Percentiles rank a stretch among this genome's conserved stretches.
Conservation (phyloP, 306 rosid genomes). For the Arachis stenosperma region DNA sequence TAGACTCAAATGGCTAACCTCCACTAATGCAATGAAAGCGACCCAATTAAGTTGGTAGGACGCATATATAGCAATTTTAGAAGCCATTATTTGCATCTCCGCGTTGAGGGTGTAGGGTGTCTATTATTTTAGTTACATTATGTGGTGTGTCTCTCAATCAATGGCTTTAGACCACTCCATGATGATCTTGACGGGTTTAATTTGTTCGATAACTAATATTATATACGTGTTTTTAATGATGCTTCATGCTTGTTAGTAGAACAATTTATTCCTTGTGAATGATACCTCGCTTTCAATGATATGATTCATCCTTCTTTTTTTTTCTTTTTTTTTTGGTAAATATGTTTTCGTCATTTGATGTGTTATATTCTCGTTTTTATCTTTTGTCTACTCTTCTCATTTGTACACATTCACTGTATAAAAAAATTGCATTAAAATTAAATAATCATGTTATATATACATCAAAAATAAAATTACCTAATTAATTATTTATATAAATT, state of each 20-base stretch:
- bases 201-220: background rate
- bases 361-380: too few species aligned
- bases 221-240: too few species aligned
- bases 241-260: background rate
- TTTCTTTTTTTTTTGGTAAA: background rate
- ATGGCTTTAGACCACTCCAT: conserved; percentile 1
- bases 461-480: too few species aligned
- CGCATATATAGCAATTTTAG: conserved; percentile 12
- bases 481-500: too few species aligned
- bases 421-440: too few species aligned
- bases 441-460: too few species aligned
- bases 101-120: background rate
- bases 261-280: background rate
- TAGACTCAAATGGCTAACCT: conserved; percentile 28
- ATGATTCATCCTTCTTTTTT: background rate
- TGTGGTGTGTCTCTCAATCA: conserved; percentile 12
- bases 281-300: background rate
- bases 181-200: conserved; percentile 10
- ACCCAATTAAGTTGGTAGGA: conserved; percentile 27
- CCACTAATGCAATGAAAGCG: conserved; percentile 40
- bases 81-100: conserved; percentile 20
- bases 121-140: background rate
- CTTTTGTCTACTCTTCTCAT: too few species aligned
- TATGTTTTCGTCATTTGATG: too few species aligned
- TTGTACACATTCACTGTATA: too few species aligned